A percentile compares a stretch with the other conserved stretches of the same genome.
Evolutionary conservation across 352 stramenopile species (phyloP).

Genomic region (Pythium aristosporum): DNA sequence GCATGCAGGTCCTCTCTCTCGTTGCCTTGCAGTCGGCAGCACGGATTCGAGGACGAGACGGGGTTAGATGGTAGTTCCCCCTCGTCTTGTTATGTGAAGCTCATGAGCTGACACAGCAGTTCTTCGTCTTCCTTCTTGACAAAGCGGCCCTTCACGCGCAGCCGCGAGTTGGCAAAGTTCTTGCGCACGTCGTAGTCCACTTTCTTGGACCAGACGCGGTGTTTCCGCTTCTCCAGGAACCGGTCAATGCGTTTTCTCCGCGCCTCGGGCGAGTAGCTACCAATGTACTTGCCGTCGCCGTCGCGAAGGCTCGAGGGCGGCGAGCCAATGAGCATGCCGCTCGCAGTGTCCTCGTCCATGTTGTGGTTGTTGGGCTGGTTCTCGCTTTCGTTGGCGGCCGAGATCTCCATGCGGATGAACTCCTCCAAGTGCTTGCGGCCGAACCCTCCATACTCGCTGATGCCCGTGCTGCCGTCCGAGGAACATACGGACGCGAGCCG

Average conservation of each 20-base stretch:
- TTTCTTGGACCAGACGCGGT: slow-evolving; percentile 95
- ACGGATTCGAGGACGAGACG: too few species aligned
- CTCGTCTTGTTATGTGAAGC: slow-evolving; percentile 53
- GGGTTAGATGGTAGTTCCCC: too few species aligned
- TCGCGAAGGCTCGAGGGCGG: background rate
- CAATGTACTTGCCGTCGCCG: slow-evolving; percentile 69
- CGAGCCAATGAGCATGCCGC: slow-evolving; percentile 4
- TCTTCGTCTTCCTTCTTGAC: slow-evolving; percentile 99
- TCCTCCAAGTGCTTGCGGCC: slow-evolving; percentile 72
- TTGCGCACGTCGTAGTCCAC: slow-evolving; percentile 99
- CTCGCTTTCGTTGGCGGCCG: slow-evolving; percentile 55
- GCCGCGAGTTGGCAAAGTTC: slow-evolving; percentile 98
- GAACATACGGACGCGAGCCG: slow-evolving; percentile 74
- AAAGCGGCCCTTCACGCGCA: slow-evolving; percentile 98
- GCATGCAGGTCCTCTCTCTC: background rate
- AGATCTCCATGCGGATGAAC: slow-evolving; percentile 84
- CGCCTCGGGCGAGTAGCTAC: slow-evolving; percentile 87
- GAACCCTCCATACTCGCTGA: slow-evolving; percentile 69
- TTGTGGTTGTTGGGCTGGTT: slow-evolving; percentile 29
- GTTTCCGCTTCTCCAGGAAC: slow-evolving; percentile 92
- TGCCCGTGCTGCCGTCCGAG: slow-evolving; percentile 45
- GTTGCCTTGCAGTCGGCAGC: background rate
- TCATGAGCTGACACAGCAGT: slow-evolving; percentile 81
- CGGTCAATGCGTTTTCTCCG: slow-evolving; percentile 82
- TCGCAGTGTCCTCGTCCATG: background rate